A percentile compares a stretch with the other conserved stretches of the same genome.
These are phyloP conservation scores for Fusarium tjaetaba DNA, from an alignment of 2,329 filamentous ascomycete species.

Conservation along the genomic window DNA sequence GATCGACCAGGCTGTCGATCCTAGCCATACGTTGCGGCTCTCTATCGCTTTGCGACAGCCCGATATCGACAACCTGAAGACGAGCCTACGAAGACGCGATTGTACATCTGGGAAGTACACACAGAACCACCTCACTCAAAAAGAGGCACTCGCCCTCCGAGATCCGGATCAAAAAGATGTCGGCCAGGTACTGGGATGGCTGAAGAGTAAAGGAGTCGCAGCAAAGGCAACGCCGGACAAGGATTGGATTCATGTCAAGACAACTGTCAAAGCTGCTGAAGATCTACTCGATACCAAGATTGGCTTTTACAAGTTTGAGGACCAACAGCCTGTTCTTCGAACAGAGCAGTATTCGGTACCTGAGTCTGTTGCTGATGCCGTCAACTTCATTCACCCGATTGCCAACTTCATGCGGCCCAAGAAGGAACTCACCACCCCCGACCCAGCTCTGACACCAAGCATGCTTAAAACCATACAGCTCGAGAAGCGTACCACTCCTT, in stretches of 20 bases:
- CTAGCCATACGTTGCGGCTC: conserved; percentile 42
- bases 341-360: conserved; percentile 58
- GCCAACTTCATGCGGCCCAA: conserved; percentile 60
- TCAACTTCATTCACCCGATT: conserved; percentile 60
- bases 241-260: conserved; percentile 56
- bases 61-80: conserved; percentile 40
- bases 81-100: conserved; percentile 38
- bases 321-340: conserved; percentile 52
- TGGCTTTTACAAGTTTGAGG: conserved; percentile 54
- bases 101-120: conserved; percentile 10
- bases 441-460: conserved; percentile 2
- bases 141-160: conserved; percentile 51
- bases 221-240: conserved; percentile 46
- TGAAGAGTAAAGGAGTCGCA: conserved; percentile 51
- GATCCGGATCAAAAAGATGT: conserved; percentile 48
- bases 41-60: conserved; percentile 49
- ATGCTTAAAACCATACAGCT: conserved; percentile 15
- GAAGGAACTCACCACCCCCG: conserved; percentile 40
- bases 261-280: conserved; percentile 53
- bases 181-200: conserved; percentile 54
- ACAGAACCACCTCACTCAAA: conserved; percentile 47
- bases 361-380: conserved; percentile 48
- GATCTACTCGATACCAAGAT: conserved; percentile 55
- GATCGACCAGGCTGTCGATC: conserved; percentile 34
- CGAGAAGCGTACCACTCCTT: conserved; percentile 44